Conservation (phyloP, 306 rosid genomes). For the Vachellia pachyceras region DNA sequence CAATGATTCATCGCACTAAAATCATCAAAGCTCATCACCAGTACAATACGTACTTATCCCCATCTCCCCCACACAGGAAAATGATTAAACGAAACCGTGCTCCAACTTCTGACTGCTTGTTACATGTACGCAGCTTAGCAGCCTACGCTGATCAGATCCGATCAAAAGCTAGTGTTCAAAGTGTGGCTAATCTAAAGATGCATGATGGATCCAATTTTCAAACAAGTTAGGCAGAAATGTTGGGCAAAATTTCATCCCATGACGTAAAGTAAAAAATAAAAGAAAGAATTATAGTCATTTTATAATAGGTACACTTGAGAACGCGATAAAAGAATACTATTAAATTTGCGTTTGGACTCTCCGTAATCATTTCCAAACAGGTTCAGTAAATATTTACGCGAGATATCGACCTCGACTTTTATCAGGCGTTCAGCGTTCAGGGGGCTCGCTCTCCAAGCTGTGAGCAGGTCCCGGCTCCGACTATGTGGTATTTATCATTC, state of each 20-base stretch:
- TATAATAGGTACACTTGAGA: too few species aligned
- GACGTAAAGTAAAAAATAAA: neutral
- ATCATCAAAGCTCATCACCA: neutral
- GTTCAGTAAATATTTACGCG: conserved; percentile 52
- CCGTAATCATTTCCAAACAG: too few species aligned
- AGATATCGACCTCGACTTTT: conserved; percentile 49
- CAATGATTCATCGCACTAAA: conserved; percentile 28
- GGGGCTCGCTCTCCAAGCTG: conserved; percentile 69
- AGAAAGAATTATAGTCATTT: conserved; percentile 45
- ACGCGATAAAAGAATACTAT: too few species aligned
- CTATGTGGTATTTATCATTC: conserved; percentile 56
- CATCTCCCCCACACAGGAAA: conserved; percentile 7
- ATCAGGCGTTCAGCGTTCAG: conserved; percentile 60
- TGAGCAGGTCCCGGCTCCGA: conserved; percentile 63
- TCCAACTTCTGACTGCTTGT: too few species aligned
- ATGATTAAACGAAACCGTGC: neutral
- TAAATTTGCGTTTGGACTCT: too few species aligned
- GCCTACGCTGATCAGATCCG: neutral
- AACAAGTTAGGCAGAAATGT: conserved; percentile 37
- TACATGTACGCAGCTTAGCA: neutral
- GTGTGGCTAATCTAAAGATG: conserved; percentile 2
- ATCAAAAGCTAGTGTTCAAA: neutral
- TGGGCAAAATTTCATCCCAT: conserved; percentile 45
- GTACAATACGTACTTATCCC: neutral
- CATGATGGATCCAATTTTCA: conserved; percentile 37